These are phyloP conservation scores for Choricystis sp. DNA, from an alignment of 139 green algal genomes.

Conservation along the genomic window DNA sequence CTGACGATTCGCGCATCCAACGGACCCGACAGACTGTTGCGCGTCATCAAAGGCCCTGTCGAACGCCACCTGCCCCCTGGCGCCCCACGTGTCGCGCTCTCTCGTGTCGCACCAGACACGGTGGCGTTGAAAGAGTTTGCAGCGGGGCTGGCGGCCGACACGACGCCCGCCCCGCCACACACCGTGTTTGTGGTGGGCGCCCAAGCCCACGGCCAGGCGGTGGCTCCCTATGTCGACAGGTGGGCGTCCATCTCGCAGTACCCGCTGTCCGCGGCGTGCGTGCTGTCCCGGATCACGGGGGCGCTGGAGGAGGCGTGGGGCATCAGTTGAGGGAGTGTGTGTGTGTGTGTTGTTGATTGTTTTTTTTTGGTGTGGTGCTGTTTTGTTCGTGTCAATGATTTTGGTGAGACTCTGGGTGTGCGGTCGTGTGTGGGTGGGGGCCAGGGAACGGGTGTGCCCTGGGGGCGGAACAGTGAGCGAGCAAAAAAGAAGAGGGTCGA, in stretches of 20 bases:
- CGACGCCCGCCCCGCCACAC: too few species aligned
- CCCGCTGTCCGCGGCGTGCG: slow-evolving; percentile 77
- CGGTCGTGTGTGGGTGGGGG: too few species aligned
- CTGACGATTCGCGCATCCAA: slow-evolving; percentile 87
- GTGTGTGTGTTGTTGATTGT: not conserved
- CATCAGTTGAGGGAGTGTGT: slow-evolving; percentile 37
- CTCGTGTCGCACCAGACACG: slow-evolving; percentile 37
- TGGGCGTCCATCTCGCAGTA: slow-evolving; percentile 79
- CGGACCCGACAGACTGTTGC: slow-evolving; percentile 86
- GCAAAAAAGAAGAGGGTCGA: too few species aligned
- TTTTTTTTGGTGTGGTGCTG: not conserved
- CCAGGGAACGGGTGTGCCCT: too few species aligned
- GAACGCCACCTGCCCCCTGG: slow-evolving; percentile 61
- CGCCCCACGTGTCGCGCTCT: slow-evolving; percentile 64
- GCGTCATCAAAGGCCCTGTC: slow-evolving; percentile 80
- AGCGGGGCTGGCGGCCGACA: slow-evolving; percentile 16
- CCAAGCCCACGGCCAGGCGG: slow-evolving; percentile 83
- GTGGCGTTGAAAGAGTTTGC: slow-evolving; percentile 37
- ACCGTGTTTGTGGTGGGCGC: slow-evolving; percentile 86
- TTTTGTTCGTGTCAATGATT: not conserved
- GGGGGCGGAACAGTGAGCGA: too few species aligned
- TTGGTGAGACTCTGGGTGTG: too few species aligned
- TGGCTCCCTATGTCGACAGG: slow-evolving; percentile 66
- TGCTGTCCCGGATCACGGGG: slow-evolving; percentile 66
- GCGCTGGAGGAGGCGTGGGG: slow-evolving; percentile 74